Percentiles rank a stretch among this genome's conserved stretches.
Evolutionary conservation across 2,329 filamentous ascomycete species (phyloP).

Genomic region (Cephalotrichum gorgonifer): DNA sequence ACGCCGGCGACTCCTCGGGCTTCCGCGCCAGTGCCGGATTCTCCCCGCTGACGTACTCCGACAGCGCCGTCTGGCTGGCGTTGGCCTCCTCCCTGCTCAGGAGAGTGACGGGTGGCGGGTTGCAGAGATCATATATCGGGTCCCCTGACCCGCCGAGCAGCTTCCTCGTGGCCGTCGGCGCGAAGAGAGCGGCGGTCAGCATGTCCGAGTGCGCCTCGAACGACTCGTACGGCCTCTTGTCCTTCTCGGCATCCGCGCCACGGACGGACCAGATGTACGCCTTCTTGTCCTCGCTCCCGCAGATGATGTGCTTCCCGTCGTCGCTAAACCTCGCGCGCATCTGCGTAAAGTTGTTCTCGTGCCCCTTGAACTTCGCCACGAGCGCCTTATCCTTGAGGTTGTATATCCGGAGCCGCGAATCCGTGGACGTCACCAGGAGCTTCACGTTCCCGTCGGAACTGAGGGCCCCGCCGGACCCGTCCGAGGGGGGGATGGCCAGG

Average conservation of each 20-base stretch:
- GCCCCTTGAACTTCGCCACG: constrained; percentile 83
- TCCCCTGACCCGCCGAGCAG: constrained; percentile 74
- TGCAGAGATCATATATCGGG: constrained; percentile 92
- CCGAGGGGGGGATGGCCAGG: constrained; percentile 38
- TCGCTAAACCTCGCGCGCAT: constrained; percentile 85
- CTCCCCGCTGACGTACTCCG: constrained; percentile 25
- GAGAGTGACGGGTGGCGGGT: constrained; percentile 80
- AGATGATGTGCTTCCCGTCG: constrained; percentile 76
- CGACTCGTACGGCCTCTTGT: constrained; percentile 75
- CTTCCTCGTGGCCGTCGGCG: constrained; percentile 67
- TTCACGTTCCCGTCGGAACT: constrained; percentile 40
- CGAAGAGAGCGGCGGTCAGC: constrained; percentile 81
- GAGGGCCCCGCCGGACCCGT: constrained; percentile 12
- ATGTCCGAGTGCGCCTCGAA: constrained; percentile 86
- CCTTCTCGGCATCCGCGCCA: constrained; percentile 49
- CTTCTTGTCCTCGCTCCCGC: constrained; percentile 83
- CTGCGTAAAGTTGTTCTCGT: constrained; percentile 83
- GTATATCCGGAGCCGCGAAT: constrained; percentile 85
- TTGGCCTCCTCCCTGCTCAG: constrained; percentile 59
- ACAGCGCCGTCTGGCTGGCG: constrained; percentile 28
- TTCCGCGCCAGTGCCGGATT: constrained; percentile 21
- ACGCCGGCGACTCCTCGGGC: constrained; percentile 64
- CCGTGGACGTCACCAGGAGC: constrained; percentile 83
- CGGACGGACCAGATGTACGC: constrained; percentile 74
- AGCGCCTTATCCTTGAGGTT: constrained; percentile 75